Base-by-base conservation (phyloP, 1,284 basidiomycete species). In the Pholiota adiposa region DNA sequence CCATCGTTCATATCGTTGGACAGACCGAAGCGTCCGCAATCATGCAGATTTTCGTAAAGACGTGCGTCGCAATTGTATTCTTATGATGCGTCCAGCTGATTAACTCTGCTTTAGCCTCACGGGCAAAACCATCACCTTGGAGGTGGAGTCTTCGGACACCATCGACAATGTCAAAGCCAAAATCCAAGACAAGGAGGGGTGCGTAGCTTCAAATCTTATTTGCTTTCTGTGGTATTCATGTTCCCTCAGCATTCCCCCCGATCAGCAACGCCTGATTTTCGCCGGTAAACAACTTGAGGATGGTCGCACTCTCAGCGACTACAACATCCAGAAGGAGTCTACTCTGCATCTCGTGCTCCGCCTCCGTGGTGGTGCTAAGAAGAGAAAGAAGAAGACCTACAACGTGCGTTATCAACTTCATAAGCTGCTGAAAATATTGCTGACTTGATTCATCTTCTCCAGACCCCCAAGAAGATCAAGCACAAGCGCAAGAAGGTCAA, bases 401-500 rank as follows among this genome's bases (percentile, higher is more conserved):
- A 95, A 86, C 77, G 90, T 90, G 40, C 16, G 86, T 77, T 40
- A 23, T 56, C 16, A 2, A 48, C 36, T 44, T 48, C 23, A 18
- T 27, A 36, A 33, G 8, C n/a, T 4, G 18, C 23, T 12, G 14
- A 6, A 21, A 6, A 2, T 38, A 18, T 19, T n/a, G n/a, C 41
- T 61, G 33, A 52, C 34, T 51, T 19, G 40, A 48, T 25, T 48
- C 25, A 60, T 36, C 40, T 52, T 40, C 58, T 61, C 54, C 71
- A 96, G 93, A 97, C 96, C 76, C 97, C 97, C 80, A 99, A 99
- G 90, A 98, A 98, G 87, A 89, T 98, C 87, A 98, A 98, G 90
- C 96, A 98, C 87, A 98, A 98, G 90, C 91, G 92, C 79, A 97
- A 97, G 87, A 97, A 98, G 87, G 95, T 98, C 85, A 99, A 97